A percentile compares a stretch with the other conserved stretches of the same genome.
These are phyloP conservation scores for Apiospora arundinis DNA, from an alignment of 2,329 filamentous ascomycete species.

Conservation along the genomic window DNA sequence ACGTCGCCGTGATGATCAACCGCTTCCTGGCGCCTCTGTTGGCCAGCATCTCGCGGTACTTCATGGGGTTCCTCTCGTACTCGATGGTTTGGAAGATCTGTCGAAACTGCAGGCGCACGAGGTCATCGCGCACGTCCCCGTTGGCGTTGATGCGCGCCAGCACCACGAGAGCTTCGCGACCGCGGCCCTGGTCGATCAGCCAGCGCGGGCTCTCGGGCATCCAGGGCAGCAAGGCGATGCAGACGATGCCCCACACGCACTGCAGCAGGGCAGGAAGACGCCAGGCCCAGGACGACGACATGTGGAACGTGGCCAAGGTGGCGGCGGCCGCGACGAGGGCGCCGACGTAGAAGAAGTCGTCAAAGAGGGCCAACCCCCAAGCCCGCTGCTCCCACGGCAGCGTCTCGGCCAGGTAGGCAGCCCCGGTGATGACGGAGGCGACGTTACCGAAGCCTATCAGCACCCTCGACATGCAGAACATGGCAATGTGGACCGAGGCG, in stretches of 20 bases:
- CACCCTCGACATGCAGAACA: slow-evolving; percentile 36
- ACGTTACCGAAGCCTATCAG: slow-evolving; percentile 34
- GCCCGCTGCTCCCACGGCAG: slow-evolving; percentile 21
- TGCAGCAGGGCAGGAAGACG: slow-evolving; percentile 44
- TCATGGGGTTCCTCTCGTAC: slow-evolving; percentile 43
- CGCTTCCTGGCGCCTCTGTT: slow-evolving; percentile 44
- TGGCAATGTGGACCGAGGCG: slow-evolving; percentile 34
- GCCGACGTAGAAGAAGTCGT: slow-evolving; percentile 37
- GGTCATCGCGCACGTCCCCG: slow-evolving; percentile 47
- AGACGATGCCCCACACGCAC: slow-evolving; percentile 37
- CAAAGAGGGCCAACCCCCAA: slow-evolving; percentile 20
- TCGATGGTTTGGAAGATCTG: slow-evolving; percentile 52
- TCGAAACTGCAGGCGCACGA: slow-evolving; percentile 47
- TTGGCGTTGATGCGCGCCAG: slow-evolving; percentile 52
- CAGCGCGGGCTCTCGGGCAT: slow-evolving; percentile 44
- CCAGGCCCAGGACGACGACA: slow-evolving; percentile 45
- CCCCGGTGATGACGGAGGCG: slow-evolving; percentile 21
- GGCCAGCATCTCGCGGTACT: slow-evolving; percentile 43
- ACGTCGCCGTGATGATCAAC: slow-evolving; percentile 46
- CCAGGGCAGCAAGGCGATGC: slow-evolving; percentile 33
- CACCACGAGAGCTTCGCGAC: slow-evolving; percentile 39
- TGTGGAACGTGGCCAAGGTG: slow-evolving; percentile 41
- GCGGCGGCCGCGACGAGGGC: slow-evolving; percentile 38
- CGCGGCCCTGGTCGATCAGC: slow-evolving; percentile 41
- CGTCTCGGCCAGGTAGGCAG: slow-evolving; percentile 21